phyloP scores from a whole-genome alignment of 2,329 filamentous ascomycete species.

The Claviceps africana region DNA sequence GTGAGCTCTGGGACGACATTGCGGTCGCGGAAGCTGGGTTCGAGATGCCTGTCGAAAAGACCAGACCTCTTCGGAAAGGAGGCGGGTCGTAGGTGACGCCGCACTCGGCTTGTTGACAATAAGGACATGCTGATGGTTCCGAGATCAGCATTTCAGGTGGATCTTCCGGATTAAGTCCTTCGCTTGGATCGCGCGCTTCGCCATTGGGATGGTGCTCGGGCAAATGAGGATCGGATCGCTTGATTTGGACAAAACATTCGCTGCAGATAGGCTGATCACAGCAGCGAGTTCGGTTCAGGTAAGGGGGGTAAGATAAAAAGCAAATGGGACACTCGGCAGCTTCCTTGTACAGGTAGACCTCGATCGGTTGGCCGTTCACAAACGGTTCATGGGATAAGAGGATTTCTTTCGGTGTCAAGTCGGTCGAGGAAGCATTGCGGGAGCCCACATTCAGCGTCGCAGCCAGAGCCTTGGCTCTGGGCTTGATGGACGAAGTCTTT shows the following conservation, averaged over 20 bases:
- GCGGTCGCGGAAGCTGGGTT: conserved; percentile 40
- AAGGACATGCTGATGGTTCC: conserved; percentile 83
- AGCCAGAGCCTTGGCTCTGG: conserved; percentile 78
- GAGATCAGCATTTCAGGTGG: conserved; percentile 60
- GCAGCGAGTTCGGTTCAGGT: conserved; percentile 85
- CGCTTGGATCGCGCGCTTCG: conserved; percentile 21
- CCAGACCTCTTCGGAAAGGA: conserved; percentile 71
- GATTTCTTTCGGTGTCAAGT: conserved; percentile 65
- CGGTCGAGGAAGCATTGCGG: conserved; percentile 56
- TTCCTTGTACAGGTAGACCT: conserved; percentile 88
- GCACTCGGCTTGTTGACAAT: conserved; percentile 89
- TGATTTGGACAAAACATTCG: conserved; percentile 98
- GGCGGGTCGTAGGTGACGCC: conserved; percentile 91
- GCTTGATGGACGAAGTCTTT: conserved; percentile 55
- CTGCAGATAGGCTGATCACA: conserved; percentile 96
- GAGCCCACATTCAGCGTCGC: conserved; percentile 63
- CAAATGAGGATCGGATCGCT: conserved; percentile 79
- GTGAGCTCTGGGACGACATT: conserved; percentile 75
- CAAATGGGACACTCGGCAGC: conserved; percentile 88
- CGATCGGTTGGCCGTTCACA: conserved; percentile 86
- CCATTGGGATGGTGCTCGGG: conserved; percentile 58
- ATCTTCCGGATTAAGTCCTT: conserved; percentile 31
- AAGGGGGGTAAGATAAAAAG: conserved; percentile 89
- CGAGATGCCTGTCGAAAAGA: conserved; percentile 42
- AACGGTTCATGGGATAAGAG: conserved; percentile 68